These are phyloP conservation scores for Rhododendron kiyosumense DNA, from an alignment of 148 eudicot genomes.

Conservation along the genomic window DNA sequence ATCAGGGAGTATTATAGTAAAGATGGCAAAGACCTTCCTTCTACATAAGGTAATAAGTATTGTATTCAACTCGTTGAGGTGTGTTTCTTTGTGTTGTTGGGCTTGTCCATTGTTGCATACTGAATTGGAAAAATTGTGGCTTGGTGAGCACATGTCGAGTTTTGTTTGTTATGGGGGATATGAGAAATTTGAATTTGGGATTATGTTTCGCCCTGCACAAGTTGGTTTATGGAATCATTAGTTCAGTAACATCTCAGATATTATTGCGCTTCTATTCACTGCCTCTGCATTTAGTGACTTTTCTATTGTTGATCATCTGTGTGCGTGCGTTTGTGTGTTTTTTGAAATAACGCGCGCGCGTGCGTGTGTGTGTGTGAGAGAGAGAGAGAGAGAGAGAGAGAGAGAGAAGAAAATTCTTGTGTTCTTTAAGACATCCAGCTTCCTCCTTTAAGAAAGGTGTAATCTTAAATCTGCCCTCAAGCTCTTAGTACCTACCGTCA, in stretches of 20 bases:
- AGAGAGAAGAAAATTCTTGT: background rate
- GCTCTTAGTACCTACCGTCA: background rate
- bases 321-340: background rate
- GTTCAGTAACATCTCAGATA: background rate
- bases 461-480: background rate
- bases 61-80: background rate
- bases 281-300: background rate
- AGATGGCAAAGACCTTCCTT: conserved; percentile 80
- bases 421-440: background rate
- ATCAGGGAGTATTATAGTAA: conserved; percentile 75
- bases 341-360: no score
- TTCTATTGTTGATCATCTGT: background rate
- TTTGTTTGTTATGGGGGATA: background rate
- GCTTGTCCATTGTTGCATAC: background rate
- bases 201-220: background rate
- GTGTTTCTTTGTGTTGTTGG: background rate
- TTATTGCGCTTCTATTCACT: background rate
- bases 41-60: conserved; percentile 60
- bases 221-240: background rate
- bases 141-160: background rate
- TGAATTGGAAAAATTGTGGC: background rate
- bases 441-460: background rate
- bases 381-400: no score
- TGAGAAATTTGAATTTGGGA: background rate
- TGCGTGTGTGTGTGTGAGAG: no score